Evolutionary conservation across 2,329 filamentous ascomycete genomes (phyloP), one percentile per base, ranked within the genome.

Genomic region (Hymenoscyphus fraxineus): DNA sequence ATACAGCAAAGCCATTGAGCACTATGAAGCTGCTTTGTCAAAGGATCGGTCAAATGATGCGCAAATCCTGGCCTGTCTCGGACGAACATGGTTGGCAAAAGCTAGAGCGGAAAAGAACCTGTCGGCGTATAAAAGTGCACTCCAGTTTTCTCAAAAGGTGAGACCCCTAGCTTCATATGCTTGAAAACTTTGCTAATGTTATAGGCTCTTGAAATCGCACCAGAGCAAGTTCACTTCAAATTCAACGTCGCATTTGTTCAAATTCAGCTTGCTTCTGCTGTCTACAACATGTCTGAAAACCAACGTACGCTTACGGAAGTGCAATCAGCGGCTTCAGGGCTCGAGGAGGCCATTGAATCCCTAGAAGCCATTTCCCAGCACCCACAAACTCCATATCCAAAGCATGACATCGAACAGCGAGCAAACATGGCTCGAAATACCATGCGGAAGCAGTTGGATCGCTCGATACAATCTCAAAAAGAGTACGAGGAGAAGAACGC

Each of bases 191-290:
- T 38, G 15, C 66, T 78, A 68, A 77, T 71, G 65, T 41, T 39
- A 39, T 59, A 90, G 85, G 92, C 94, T 32, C 85, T 96, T 19
- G 85, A 87, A 63, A 85, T 90, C 62, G 88, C 91, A 0, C 91
- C 93, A 0, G 90, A 95, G 4, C 92, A 96, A 72, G 83, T 93
- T 38, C 92, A 97, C 77, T 92, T 95, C 77, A 92, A 95, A 76
- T 99, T 99, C 84, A 99, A 99, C 73, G 91, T 99, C 35, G 95
- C 95, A 0, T 99, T 97, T 74, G 92, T 98, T 35, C 95, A 98
- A 75, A 96, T 97, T 67, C 93, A 97, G 76, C 88, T 98, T 62
- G 94, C 94, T 22, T 89, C 90, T 57, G 86, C 90, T 38, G 87
- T 97, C 62, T 89, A 92, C 77, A 82, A 81, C 41, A 81, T 97